phyloP scores from a whole-genome alignment of 768 basidiomycete species.

The Amanita thiersii region DNA sequence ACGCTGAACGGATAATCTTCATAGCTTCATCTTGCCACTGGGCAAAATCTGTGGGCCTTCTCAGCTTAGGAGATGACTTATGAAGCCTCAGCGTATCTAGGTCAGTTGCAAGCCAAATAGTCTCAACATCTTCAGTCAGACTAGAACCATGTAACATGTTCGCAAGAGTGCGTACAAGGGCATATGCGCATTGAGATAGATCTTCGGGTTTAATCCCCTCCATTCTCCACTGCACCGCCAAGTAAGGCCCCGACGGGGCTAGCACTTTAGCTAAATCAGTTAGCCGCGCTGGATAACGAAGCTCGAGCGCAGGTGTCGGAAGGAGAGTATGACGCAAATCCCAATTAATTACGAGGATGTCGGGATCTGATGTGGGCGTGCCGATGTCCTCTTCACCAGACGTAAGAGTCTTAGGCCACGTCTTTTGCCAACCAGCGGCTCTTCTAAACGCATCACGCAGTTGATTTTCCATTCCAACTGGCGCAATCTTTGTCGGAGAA shows the following conservation, averaged over 20 bases:
- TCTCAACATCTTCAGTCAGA: slow-evolving; percentile 22
- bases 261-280: slow-evolving; percentile 31
- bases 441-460: not conserved
- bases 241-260: slow-evolving; percentile 27
- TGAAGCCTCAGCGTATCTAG: slow-evolving; percentile 26
- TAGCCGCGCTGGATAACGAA: slow-evolving; percentile 38
- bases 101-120: slow-evolving; percentile 53
- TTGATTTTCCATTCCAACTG: not conserved
- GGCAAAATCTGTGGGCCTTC: slow-evolving; percentile 38
- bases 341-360: slow-evolving; percentile 47
- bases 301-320: slow-evolving; percentile 14
- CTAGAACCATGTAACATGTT: slow-evolving; percentile 21
- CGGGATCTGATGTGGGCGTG: slow-evolving; percentile 19
- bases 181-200: slow-evolving; percentile 40
- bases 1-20: slow-evolving; percentile 32
- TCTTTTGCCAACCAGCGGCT: slow-evolving; percentile 21
- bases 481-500: not conserved
- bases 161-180: slow-evolving; percentile 36
- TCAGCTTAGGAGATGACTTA: slow-evolving; percentile 21
- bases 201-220: slow-evolving; percentile 35
- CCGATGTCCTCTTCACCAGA: slow-evolving; percentile 12
- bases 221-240: slow-evolving; percentile 52
- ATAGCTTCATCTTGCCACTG: slow-evolving; percentile 38
- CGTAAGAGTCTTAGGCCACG: slow-evolving; percentile 8
- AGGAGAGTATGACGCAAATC: slow-evolving; percentile 42